Evolutionary conservation across 352 stramenopile genomes (phyloP), one percentile per base, ranked within the genome.

Genomic region (Globisporangium solare): DNA sequence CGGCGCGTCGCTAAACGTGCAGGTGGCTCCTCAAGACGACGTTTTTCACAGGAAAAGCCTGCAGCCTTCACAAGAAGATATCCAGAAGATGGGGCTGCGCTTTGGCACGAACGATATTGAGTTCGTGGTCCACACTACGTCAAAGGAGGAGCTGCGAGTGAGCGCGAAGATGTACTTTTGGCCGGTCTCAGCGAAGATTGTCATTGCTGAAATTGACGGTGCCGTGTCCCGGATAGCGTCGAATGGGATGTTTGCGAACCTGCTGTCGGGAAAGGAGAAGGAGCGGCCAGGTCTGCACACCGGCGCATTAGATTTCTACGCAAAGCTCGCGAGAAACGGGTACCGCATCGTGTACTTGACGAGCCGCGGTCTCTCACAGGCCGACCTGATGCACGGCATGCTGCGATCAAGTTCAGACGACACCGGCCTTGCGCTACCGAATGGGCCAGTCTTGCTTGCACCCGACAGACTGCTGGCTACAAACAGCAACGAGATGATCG

Each of bases 261-360:
- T 79, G 3, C 37, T 79, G 7, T 54, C 70, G 1, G 70, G 65
- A 21, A 84, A 86, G 60, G 78, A 81, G 47, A 77, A 75, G 45
- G 73, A 86, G 37, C 43, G 53, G 0, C 51, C 61, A n/a, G 66
- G 62, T 2, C 70, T 80, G 21, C 81, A 95, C 48, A 59, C 72
- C 11, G 84, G 83, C 17, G 85, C 85, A n/a, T 61, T 85, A 8
- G 74, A 83, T 18, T 92, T 95, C 53, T 94, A 89, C 61, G 64
- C 71, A 6, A 79, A 80, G 46, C 59, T 92, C 1, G 78, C 70
- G 18, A 61, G 60, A 17, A 92, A 93, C 35, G 83, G 85, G 1
- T 94, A 94, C 47, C 66, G 68, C 20, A 67, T 96, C 27, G 69
- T 96, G 48, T 96, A 95, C 56, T 58, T 95, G 35, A 94, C 83